A percentile compares a stretch with the other conserved stretches of the same genome.
These are phyloP conservation scores for Grosmannia penicillata DNA, from an alignment of 2,329 filamentous ascomycete species.

Conservation along the genomic window DNA sequence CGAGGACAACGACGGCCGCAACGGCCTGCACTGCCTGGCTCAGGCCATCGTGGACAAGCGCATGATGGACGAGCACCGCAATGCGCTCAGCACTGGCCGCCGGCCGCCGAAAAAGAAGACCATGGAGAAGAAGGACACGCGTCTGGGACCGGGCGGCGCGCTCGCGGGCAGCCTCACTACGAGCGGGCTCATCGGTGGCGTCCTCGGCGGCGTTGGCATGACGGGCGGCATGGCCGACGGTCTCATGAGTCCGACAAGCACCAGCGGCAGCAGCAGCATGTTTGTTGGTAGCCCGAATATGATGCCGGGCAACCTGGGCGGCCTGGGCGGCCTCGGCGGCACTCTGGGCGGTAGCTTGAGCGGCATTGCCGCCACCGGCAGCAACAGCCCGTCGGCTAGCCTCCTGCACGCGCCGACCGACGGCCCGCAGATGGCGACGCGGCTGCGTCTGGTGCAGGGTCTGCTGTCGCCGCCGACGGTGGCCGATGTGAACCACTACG, in stretches of 20 bases:
- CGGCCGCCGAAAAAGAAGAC: slow-evolving; percentile 22
- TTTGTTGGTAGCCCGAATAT: slow-evolving; percentile 5
- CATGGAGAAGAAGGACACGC: slow-evolving; percentile 13
- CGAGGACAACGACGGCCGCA: slow-evolving; percentile 33
- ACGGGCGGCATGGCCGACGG: neutral
- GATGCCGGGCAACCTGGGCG: slow-evolving; percentile 2
- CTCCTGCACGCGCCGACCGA: slow-evolving; percentile 8
- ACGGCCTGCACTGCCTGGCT: slow-evolving; percentile 44
- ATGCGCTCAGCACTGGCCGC: slow-evolving; percentile 13
- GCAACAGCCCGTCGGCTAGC: neutral
- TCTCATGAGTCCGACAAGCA: neutral
- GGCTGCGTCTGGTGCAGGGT: slow-evolving; percentile 14
- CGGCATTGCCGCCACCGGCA: neutral
- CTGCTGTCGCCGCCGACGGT: slow-evolving; percentile 20
- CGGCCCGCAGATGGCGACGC: slow-evolving; percentile 12
- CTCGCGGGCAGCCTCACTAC: neutral
- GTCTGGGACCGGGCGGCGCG: neutral
- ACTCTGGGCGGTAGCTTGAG: neutral
- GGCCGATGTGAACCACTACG: slow-evolving; percentile 38
- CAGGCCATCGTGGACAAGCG: slow-evolving; percentile 30
- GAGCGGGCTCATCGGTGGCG: neutral
- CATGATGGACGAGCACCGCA: slow-evolving; percentile 20
- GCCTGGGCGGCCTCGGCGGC: neutral
- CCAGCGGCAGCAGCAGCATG: slow-evolving; percentile 1
- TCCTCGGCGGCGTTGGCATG: neutral